Conservation (phyloP, 371 early-diverging fungal genomes). For the Mucor indicus region DNA sequence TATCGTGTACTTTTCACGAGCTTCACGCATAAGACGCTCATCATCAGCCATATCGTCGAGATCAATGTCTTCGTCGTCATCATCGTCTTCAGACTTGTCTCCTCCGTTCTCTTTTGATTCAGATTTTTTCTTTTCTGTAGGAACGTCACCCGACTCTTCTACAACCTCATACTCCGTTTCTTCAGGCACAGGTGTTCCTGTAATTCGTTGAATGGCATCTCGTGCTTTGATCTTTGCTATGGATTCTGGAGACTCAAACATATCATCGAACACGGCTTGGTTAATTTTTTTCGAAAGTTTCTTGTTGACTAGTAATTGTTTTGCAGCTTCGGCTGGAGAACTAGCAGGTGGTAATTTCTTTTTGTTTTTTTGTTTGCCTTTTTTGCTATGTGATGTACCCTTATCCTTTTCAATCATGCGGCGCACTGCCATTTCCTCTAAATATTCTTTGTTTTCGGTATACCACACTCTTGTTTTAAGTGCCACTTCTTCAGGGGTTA, state of each 20-base stretch:
- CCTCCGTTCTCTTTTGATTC: conserved; percentile 10
- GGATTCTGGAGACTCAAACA: conserved; percentile 62
- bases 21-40: conserved; percentile 30
- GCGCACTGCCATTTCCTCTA: conserved; percentile 69
- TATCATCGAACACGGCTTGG: conserved; percentile 74
- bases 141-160: conserved; percentile 44
- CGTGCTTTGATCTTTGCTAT: conserved; percentile 42
- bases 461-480: conserved; percentile 84
- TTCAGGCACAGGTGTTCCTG: conserved; percentile 7
- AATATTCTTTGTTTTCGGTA: conserved; percentile 80
- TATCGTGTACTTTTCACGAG: conserved; percentile 28
- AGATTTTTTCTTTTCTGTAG: conserved; percentile 10
- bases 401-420: conserved; percentile 50
- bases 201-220: conserved; percentile 19
- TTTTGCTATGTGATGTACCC: conserved; percentile 31
- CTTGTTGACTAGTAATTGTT: conserved; percentile 61
- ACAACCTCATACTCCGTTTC: conserved; percentile 42
- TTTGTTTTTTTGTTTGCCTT: conserved; percentile 26
- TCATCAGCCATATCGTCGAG: conserved; percentile 46
- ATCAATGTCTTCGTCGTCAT: conserved; percentile 47
- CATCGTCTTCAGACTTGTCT: conserved; percentile 33
- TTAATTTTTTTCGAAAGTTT: conserved; percentile 90
- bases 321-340: conserved; percentile 76
- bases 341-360: conserved; percentile 28
- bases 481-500: conserved; percentile 74